These are phyloP conservation scores for Teunomyces tritomae DNA, from an alignment of 805 yeast species.

Conservation along the genomic window DNA sequence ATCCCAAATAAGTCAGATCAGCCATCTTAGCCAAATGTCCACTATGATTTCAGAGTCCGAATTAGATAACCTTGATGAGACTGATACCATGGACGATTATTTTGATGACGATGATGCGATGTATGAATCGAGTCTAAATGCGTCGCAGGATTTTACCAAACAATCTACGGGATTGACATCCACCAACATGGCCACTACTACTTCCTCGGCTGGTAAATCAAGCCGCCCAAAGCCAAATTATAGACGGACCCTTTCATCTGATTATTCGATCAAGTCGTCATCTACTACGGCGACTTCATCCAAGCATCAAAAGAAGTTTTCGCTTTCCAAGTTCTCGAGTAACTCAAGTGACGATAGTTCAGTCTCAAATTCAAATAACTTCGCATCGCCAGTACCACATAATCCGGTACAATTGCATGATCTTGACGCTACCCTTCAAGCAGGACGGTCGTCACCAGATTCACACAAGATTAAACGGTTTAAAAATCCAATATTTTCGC, in stretches of 20 bases:
- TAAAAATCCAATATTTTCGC: slow-evolving; percentile 8
- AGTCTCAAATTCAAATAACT: slow-evolving; percentile 11
- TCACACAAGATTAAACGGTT: slow-evolving; percentile 8
- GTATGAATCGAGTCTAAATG: slow-evolving; percentile 39
- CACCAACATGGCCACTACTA: slow-evolving; percentile 2
- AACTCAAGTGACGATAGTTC: slow-evolving; percentile 38
- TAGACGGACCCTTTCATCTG: slow-evolving; percentile 32
- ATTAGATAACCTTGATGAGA: slow-evolving; percentile 37
- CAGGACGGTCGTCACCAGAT: slow-evolving; percentile 12
- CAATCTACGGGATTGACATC: slow-evolving; percentile 7
- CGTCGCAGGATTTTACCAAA: slow-evolving; percentile 25
- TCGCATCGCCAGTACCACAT: slow-evolving; percentile 9
- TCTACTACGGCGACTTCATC: slow-evolving; percentile 24
- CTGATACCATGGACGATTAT: slow-evolving; percentile 37
- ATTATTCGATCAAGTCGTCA: slow-evolving; percentile 32
- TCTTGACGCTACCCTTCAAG: slow-evolving; percentile 5
- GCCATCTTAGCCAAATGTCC: slow-evolving; percentile 41
- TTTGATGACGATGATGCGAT: slow-evolving; percentile 33
- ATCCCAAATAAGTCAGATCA: slow-evolving; percentile 38
- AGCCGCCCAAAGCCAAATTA: slow-evolving; percentile 6
- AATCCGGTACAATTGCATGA: slow-evolving; percentile 1
- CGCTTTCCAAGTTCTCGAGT: slow-evolving; percentile 33
- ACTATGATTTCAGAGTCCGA: slow-evolving; percentile 44
- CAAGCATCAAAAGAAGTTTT: slow-evolving; percentile 22
- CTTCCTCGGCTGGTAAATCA: neutral